These are phyloP conservation scores for Periconia macrospinosa DNA, from an alignment of 2,329 filamentous ascomycete species.

Conservation along the genomic window DNA sequence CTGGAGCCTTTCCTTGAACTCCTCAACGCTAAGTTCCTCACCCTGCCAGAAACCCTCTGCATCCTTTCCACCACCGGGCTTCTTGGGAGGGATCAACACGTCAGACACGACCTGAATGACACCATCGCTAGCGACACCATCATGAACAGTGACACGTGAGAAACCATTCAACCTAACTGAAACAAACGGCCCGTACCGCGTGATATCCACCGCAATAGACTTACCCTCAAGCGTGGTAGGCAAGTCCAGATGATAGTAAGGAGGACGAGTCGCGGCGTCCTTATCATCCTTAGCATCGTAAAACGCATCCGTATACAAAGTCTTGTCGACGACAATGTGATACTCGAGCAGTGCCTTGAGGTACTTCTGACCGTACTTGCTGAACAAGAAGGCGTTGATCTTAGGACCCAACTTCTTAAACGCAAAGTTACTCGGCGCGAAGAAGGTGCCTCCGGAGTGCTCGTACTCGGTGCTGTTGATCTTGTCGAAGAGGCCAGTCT, in stretches of 20 bases:
- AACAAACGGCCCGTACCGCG: constrained; percentile 67
- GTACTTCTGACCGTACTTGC: constrained; percentile 71
- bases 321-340: constrained; percentile 72
- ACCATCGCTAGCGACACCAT: constrained; percentile 75
- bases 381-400: constrained; percentile 86
- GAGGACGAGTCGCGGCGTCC: constrained; percentile 22
- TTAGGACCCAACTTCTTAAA: constrained; percentile 72
- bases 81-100: constrained; percentile 76
- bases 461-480: constrained; percentile 54
- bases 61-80: constrained; percentile 28
- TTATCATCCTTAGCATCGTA: constrained; percentile 56
- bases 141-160: constrained; percentile 64
- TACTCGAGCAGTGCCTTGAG: constrained; percentile 78
- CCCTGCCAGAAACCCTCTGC: constrained; percentile 40
- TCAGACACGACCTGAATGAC: constrained; percentile 76
- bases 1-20: constrained; percentile 58
- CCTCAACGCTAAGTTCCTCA: constrained; percentile 61
- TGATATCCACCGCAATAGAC: constrained; percentile 71
- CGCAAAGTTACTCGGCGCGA: constrained; percentile 80
- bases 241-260: constrained; percentile 68
- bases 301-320: constrained; percentile 81
- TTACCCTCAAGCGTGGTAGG: constrained; percentile 70
- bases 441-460: constrained; percentile 71
- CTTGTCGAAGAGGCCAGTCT: constrained; percentile 69
- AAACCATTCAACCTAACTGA: constrained; percentile 77